Conservation (phyloP, 345 rosid species). For the Populus nigra region DNA sequence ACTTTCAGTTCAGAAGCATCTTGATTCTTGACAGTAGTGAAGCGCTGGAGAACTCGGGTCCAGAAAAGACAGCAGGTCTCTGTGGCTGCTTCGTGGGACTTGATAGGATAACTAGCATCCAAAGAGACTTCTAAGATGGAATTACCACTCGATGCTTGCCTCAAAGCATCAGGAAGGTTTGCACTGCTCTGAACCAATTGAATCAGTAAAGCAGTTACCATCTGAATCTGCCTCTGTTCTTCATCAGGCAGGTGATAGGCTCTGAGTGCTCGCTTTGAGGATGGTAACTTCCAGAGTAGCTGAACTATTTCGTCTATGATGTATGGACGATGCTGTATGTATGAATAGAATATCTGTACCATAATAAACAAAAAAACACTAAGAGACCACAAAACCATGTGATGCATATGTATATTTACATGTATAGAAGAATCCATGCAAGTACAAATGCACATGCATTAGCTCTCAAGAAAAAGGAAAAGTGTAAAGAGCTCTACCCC, state of each 20-base stretch:
- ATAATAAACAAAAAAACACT: conserved; percentile 11
- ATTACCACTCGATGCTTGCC: conserved; percentile 56
- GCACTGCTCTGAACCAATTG: conserved; percentile 93
- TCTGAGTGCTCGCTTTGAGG: conserved; percentile 73
- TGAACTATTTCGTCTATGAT: conserved; percentile 86
- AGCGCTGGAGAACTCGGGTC: conserved; percentile 94
- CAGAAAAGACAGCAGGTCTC: conserved; percentile 96
- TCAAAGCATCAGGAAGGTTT: conserved; percentile 76
- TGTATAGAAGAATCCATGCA: not conserved
- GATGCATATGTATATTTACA: not conserved
- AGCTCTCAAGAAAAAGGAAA: conserved; percentile 11
- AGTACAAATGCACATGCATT: conserved; percentile 2
- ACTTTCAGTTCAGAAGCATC: conserved; percentile 92
- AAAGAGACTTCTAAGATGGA: conserved; percentile 55
- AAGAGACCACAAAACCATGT: conserved; percentile 2
- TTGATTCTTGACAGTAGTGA: conserved; percentile 76
- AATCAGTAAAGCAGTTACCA: conserved; percentile 89
- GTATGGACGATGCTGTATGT: conserved; percentile 78
- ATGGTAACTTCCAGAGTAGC: conserved; percentile 84
- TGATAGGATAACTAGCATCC: conserved; percentile 65
- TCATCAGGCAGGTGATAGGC: conserved; percentile 95
- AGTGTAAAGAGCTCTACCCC: conserved; percentile 54
- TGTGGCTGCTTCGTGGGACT: conserved; percentile 78
- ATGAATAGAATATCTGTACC: conserved; percentile 82
- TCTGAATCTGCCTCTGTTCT: conserved; percentile 97